phyloP scores from a whole-genome alignment of 73 alveolate genomes.

The Breviolum minutum region DNA sequence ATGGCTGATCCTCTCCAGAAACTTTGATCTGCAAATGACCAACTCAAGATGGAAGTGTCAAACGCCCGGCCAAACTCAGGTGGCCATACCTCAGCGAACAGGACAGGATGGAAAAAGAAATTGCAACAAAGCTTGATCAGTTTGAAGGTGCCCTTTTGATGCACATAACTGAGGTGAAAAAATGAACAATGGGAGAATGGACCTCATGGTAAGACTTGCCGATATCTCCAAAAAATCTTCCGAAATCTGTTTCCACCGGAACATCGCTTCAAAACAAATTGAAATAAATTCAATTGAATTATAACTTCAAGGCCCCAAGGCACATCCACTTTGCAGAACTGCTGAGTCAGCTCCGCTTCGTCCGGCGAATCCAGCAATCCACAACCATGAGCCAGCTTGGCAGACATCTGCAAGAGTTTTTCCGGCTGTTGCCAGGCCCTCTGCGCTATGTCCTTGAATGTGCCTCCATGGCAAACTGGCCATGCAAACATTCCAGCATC shows the following conservation, averaged over 20 bases:
- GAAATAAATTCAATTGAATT: no score
- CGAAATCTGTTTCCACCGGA: no score
- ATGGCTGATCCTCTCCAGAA: background rate
- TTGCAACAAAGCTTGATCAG: background rate
- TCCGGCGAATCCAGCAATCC: background rate
- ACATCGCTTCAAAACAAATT: no score
- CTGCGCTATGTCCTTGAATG: constrained; percentile 36
- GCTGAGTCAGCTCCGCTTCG: background rate
- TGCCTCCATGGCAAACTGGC: background rate
- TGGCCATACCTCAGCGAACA: background rate
- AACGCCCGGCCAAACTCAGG: background rate
- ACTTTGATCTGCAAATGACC: background rate
- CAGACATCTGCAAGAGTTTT: background rate
- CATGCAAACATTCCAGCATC: background rate
- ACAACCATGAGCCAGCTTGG: background rate
- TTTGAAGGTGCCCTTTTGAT: background rate
- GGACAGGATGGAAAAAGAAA: background rate
- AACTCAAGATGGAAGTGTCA: background rate
- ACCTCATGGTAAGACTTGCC: no score
- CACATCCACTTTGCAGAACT: background rate
- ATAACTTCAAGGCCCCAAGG: background rate
- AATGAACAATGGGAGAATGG: no score
- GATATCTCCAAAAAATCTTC: no score
- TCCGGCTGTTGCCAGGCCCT: background rate
- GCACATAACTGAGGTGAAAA: no score